phyloP scores from a whole-genome alignment of 2,329 filamentous ascomycete species.

The Ophiostoma angusticollis region DNA sequence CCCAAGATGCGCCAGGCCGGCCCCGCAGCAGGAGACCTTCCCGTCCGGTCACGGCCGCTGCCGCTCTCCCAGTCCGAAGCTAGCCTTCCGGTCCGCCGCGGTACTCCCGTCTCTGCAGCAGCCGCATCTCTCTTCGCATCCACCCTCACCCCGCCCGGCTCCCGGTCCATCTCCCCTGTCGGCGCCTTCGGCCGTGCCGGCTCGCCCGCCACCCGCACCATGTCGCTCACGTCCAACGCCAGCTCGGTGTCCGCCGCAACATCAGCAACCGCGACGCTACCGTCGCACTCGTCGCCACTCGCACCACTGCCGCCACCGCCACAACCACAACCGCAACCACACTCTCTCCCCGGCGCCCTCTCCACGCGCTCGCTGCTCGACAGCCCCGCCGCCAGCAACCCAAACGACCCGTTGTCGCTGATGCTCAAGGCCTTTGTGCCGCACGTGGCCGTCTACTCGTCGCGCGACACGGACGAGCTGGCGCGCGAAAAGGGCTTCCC shows the following conservation, averaged over 20 bases:
- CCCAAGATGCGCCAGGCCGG: constrained; percentile 45
- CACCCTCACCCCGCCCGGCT: constrained; percentile 54
- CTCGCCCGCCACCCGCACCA: constrained; percentile 38
- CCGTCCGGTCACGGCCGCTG: constrained; percentile 14
- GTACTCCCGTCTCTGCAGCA: constrained; percentile 44
- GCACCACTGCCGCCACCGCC: constrained; percentile 15
- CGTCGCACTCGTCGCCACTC: background rate
- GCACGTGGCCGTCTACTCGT: constrained; percentile 77
- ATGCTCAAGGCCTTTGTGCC: constrained; percentile 81
- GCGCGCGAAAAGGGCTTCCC: constrained; percentile 73
- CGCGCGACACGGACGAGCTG: constrained; percentile 70
- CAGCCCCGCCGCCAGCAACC: constrained; percentile 6
- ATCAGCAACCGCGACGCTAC: background rate
- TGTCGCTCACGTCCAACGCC: constrained; percentile 32
- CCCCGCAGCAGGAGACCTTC: background rate
- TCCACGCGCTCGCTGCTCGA: constrained; percentile 27
- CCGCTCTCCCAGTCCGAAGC: constrained; percentile 39
- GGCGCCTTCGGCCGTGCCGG: constrained; percentile 30
- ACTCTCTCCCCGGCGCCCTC: constrained; percentile 20
- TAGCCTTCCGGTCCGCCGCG: constrained; percentile 35
- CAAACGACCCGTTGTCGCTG: constrained; percentile 28
- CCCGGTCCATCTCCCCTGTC: constrained; percentile 54
- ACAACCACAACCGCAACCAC: background rate
- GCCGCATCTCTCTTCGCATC: constrained; percentile 52
- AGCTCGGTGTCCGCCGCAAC: constrained; percentile 1